Base-by-base conservation (phyloP, 495 filamentous ascomycete species). In the Lasiosphaeria miniovina region DNA sequence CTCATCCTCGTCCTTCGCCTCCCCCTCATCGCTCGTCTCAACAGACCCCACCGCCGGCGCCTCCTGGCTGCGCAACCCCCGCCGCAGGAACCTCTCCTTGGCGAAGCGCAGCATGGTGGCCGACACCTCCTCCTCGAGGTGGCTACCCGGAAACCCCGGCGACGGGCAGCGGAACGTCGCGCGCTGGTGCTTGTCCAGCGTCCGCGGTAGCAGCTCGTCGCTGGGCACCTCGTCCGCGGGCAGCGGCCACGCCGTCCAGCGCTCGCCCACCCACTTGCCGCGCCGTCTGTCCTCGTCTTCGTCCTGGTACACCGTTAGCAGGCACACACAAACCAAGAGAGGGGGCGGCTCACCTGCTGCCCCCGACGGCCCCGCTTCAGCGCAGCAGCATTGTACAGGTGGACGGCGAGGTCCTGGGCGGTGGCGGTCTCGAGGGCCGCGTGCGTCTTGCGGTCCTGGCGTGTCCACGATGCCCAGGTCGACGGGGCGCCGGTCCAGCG, bases 161-260 rank as follows among this genome's bases (percentile, higher is more conserved):
- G 65, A 69, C 6, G 14, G 24, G 7, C 48, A 45, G 8, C 65
- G 69, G 72, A 80, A 65, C 1, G 78, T 85, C 51, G 74, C 81
- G 36, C 31, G 50, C 15, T 83, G 77, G 52, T 80, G 74, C 40
- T 77, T 77, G 36, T 77, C 75, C 14, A 76, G 67, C 9, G 68
- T 65, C 0, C 72, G 58, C 35, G 60, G 59, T 33, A 70, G 31
- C 36, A 74, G 58, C 34, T 76, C 76, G 9, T 74, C 68, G n/a
- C 80, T 77, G 4, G 88, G 88, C 15, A 92, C 88, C 7, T 77
- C 72, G 10, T 75, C 67, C 24, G 79, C 76, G 14, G 71, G 71
- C 72, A 92, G 63, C 17, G 91, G 91, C 91, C 91, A 96, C 1
- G 90, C 88, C 3, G 87, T 87, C 90, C 90, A 95, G 36, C 52